phyloP scores from a whole-genome alignment of 106 monocot species.

The Agapanthus africanus region DNA sequence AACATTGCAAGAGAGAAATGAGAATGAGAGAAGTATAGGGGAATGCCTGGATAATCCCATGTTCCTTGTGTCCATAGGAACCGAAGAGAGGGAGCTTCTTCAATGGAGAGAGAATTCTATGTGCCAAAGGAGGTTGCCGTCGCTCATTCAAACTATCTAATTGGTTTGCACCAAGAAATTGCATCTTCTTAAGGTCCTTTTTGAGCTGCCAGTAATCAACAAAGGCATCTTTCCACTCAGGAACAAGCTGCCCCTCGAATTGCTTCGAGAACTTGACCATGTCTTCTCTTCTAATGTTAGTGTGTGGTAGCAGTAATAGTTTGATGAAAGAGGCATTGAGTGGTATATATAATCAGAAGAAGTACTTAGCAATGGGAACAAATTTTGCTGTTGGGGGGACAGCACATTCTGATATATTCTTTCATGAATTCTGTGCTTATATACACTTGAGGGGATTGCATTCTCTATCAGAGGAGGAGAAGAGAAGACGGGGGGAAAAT shows the following conservation, averaged over 20 bases:
- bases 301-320: constrained; percentile 13
- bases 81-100: constrained; percentile 42
- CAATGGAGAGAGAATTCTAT: constrained; percentile 39
- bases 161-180: constrained; percentile 13
- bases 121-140: constrained; percentile 16
- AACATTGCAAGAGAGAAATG: no score
- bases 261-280: constrained; percentile 99
- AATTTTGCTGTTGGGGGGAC: constrained; percentile 30
- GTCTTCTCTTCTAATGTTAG: not conserved
- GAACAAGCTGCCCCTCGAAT: constrained; percentile 90
- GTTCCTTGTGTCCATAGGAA: constrained; percentile 30
- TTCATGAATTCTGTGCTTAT: constrained; percentile 11
- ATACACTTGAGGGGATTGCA: constrained; percentile 19
- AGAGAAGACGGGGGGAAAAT: not conserved
- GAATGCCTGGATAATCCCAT: constrained; percentile 66
- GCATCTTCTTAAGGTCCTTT: constrained; percentile 88
- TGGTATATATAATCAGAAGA: constrained; percentile 29
- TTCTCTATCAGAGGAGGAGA: constrained; percentile 11
- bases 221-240: constrained; percentile 99
- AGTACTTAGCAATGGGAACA: constrained; percentile 11
- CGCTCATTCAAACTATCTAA: constrained; percentile 6
- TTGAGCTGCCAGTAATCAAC: constrained; percentile 93
- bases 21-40: not conserved
- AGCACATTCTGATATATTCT: constrained; percentile 89
- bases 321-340: constrained; percentile 5